phyloP scores from a whole-genome alignment of 495 filamentous ascomycete genomes.

The Aspergillus diversus region DNA sequence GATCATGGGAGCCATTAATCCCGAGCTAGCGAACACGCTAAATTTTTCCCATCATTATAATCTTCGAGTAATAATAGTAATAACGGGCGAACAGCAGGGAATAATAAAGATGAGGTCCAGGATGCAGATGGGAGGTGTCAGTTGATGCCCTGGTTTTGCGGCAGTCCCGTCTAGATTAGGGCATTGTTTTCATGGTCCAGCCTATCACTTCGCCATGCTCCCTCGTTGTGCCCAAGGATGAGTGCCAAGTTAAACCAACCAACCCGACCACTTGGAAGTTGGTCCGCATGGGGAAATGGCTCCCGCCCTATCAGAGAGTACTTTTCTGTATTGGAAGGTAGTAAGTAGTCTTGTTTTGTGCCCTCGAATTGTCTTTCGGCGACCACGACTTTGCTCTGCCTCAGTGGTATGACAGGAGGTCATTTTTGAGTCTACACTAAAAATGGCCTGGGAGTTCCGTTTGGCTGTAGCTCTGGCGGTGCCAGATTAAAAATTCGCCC shows the following conservation, averaged over 20 bases:
- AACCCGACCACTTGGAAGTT: neutral
- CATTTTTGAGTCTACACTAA: too few species aligned
- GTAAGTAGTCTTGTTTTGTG: too few species aligned
- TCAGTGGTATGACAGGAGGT: too few species aligned
- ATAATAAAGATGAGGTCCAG: neutral
- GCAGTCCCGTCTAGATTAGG: conserved; percentile 9
- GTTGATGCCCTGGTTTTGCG: conserved; percentile 9
- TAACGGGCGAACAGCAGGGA: neutral
- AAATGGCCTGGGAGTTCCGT: too few species aligned
- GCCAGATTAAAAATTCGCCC: too few species aligned
- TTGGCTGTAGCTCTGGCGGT: too few species aligned
- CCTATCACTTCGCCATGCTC: conserved; percentile 4
- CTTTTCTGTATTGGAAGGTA: neutral
- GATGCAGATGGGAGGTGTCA: conserved; percentile 1
- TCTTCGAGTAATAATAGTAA: neutral
- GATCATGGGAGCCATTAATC: conserved; percentile 10
- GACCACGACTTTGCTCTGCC: too few species aligned
- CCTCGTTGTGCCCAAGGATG: neutral
- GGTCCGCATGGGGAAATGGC: neutral
- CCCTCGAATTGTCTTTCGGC: too few species aligned
- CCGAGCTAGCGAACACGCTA: too few species aligned
- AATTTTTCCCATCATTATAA: too few species aligned
- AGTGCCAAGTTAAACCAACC: neutral
- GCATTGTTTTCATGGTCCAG: conserved; percentile 2
- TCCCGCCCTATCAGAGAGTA: neutral